These are phyloP conservation scores for Rosa rugosa DNA, from an alignment of 306 rosid genomes.

Conservation along the genomic window DNA sequence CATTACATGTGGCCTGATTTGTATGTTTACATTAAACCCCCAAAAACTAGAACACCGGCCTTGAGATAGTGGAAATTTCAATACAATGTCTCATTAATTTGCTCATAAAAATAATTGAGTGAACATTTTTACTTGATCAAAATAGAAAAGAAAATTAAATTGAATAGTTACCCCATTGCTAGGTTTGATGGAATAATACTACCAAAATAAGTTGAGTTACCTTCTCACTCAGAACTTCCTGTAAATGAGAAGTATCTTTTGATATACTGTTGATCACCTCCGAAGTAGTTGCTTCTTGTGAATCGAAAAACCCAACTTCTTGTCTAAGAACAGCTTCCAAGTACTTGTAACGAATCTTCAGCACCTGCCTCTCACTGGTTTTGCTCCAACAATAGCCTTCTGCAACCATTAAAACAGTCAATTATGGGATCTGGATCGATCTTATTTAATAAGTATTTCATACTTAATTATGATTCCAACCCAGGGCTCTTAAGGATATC, in stretches of 20 bases:
- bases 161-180: not conserved
- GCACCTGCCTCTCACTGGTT: constrained; percentile 88
- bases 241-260: constrained; percentile 79
- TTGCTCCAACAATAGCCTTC: constrained; percentile 99
- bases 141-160: not conserved
- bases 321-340: constrained; percentile 86
- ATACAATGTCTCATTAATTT: not conserved
- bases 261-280: constrained; percentile 83
- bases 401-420: constrained; percentile 32
- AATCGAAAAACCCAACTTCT: constrained; percentile 90
- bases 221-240: constrained; percentile 96
- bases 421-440: not conserved
- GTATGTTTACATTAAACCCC: no score
- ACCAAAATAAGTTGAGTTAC: constrained; percentile 18
- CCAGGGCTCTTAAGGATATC: not conserved
- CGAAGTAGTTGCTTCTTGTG: constrained; percentile 83
- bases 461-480: not conserved
- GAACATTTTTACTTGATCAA: not conserved
- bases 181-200: not conserved
- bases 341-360: constrained; percentile 81
- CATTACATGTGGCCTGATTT: not conserved
- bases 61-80: not conserved
- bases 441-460: not conserved
- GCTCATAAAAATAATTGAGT: not conserved
- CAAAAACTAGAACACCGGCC: not conserved